Evolutionary conservation across 1,139 yeast species (phyloP).

Genomic region (Kluyveromyces sp.): DNA sequence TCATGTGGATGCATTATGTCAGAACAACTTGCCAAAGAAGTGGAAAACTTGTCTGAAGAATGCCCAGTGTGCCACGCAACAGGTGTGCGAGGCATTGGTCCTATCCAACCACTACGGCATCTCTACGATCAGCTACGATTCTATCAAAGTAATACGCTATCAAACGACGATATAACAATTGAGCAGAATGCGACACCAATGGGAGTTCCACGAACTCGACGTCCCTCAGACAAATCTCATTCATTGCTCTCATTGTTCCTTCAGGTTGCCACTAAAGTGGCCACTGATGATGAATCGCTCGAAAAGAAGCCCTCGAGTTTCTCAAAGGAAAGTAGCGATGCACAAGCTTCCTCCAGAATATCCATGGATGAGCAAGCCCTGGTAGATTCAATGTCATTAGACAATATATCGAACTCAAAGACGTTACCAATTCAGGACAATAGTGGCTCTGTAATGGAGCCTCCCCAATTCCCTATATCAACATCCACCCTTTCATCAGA

Average conservation of each 20-base stretch:
- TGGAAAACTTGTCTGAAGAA: slow-evolving; percentile 6
- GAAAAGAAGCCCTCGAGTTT: not conserved
- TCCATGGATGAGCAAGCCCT: not conserved
- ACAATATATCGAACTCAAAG: slow-evolving; percentile 21
- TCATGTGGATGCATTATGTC: slow-evolving; percentile 71
- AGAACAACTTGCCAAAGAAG: slow-evolving; percentile 32
- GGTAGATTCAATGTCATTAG: slow-evolving; percentile 8
- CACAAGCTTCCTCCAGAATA: not conserved
- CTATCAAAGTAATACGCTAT: slow-evolving; percentile 6
- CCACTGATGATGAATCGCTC: slow-evolving; percentile 1
- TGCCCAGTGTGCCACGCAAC: slow-evolving; percentile 46
- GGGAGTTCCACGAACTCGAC: slow-evolving; percentile 8
- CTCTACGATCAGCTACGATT: slow-evolving; percentile 35
- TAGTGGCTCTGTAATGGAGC: slow-evolving; percentile 10
- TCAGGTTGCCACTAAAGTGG: slow-evolving; percentile 20
- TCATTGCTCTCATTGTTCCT: slow-evolving; percentile 24
- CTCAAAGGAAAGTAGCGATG: not conserved
- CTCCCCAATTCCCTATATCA: not conserved
- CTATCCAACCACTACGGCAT: slow-evolving; percentile 45
- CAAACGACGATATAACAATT: not conserved
- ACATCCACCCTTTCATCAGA: slow-evolving; percentile 8
- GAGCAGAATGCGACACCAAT: not conserved
- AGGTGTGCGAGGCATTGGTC: slow-evolving; percentile 35
- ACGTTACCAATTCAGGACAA: slow-evolving; percentile 18
- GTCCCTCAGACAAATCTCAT: slow-evolving; percentile 9